Percentiles rank a stretch among this genome's conserved stretches.
Evolutionary conservation across 2,329 filamentous ascomycete species (phyloP).

Genomic region (Penicillium sp.): DNA sequence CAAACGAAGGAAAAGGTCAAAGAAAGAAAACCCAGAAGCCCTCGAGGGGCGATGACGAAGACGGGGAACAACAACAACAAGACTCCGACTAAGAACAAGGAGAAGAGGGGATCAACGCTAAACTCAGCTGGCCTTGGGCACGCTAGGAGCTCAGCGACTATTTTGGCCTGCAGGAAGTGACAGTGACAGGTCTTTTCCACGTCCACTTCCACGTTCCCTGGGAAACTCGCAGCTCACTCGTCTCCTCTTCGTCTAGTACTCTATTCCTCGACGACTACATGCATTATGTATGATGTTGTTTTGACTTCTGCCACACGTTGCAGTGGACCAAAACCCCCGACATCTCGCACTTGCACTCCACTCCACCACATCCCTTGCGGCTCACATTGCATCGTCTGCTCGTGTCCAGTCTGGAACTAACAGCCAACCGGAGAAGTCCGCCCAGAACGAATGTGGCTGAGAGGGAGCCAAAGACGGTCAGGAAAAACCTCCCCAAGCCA

Average conservation of each 20-base stretch:
- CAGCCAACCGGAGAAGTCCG: slow-evolving; percentile 24
- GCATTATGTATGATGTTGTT: not conserved
- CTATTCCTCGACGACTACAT: no score
- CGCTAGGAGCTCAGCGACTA: slow-evolving; percentile 27
- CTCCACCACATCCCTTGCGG: slow-evolving; percentile 25
- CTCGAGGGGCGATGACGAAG: slow-evolving; percentile 8
- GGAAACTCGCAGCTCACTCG: not conserved
- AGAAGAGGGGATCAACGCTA: slow-evolving; percentile 25
- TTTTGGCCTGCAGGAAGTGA: not conserved
- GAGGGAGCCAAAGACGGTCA: slow-evolving; percentile 6
- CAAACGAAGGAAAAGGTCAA: not conserved
- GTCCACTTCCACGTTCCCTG: not conserved
- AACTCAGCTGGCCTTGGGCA: slow-evolving; percentile 17
- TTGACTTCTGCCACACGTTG: slow-evolving; percentile 4
- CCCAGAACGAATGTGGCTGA: slow-evolving; percentile 10
- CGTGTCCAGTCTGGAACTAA: slow-evolving; percentile 20
- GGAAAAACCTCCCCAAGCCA: slow-evolving; percentile 6
- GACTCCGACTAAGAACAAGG: slow-evolving; percentile 18
- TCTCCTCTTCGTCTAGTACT: no score
- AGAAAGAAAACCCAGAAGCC: slow-evolving; percentile 14
- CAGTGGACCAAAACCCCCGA: slow-evolving; percentile 2
- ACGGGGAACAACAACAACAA: slow-evolving; percentile 15
- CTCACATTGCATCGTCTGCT: slow-evolving; percentile 26
- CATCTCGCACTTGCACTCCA: not conserved
- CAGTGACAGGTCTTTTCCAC: not conserved